Conservation (phyloP, 2,329 filamentous ascomycete genomes). For the Sporothrix curviconia region DNA sequence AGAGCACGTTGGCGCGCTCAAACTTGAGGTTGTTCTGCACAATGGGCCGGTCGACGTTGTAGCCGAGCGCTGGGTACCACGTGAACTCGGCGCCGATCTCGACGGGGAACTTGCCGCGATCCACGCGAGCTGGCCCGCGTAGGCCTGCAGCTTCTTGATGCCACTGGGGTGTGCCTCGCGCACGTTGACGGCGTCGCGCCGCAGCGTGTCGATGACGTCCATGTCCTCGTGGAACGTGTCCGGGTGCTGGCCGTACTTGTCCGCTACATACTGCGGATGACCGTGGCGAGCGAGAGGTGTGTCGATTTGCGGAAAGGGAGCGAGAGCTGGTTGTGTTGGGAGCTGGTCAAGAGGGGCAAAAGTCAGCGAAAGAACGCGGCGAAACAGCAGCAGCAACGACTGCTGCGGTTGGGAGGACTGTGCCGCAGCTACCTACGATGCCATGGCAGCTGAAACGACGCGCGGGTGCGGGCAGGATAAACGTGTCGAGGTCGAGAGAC, state of each 20-base stretch:
- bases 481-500: background rate
- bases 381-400: background rate
- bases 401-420: no score
- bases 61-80: constrained; percentile 91
- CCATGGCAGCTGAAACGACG: background rate
- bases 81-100: constrained; percentile 93
- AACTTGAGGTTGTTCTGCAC: constrained; percentile 63
- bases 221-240: constrained; percentile 91
- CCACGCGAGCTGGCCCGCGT: constrained; percentile 90
- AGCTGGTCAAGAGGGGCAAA: background rate
- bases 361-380: background rate
- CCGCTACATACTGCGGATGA: constrained; percentile 94
- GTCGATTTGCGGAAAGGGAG: constrained; percentile 74
- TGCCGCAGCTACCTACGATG: constrained; percentile 3
- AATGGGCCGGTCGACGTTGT: constrained; percentile 70
- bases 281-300: constrained; percentile 67
- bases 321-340: constrained; percentile 17
- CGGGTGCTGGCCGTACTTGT: constrained; percentile 97
- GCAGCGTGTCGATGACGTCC: constrained; percentile 74
- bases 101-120: constrained; percentile 91
- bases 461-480: background rate
- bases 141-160: constrained; percentile 79
- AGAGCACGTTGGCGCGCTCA: constrained; percentile 87
- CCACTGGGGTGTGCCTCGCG: constrained; percentile 83
- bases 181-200: constrained; percentile 80